Base-by-base conservation (phyloP, 352 stramenopile species). In the Blastocystis sp. region DNA sequence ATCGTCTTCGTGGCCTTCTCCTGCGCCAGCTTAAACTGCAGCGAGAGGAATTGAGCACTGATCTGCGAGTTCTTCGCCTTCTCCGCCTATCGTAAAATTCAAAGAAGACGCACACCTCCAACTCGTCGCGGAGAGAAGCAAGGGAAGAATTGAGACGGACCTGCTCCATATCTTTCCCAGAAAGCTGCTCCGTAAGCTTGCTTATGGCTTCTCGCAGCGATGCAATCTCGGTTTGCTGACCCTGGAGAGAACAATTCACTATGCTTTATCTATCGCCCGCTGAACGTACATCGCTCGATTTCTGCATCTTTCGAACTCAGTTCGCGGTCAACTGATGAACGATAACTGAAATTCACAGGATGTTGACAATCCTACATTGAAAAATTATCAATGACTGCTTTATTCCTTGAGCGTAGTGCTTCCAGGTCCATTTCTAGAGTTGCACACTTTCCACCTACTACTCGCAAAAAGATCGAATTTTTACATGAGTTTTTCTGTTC, bases 11-110 rank as follows among this genome's bases (percentile, higher is more conserved):
- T 47, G 1, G 47, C 54, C 53, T 85, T 85, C 30, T 85, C 73
- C 47, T 85, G 47, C 11, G 73, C 43, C 18, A 85, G 73, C 24
- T 85, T 85, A 26, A 85, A 66, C 26, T 85, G 73, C 11, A 85
- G 50, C 3, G 73, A 65, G 34, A 85, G 59, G 73, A 43, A 85
- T 65, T 85, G 73, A 0, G 73, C 65, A 26, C 47, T 85, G 73
- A 66, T 66, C 53, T 85, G 73, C 54, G 73, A 66, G 56, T 47
- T 85, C 43, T 66, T 65, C 16, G 73, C 53, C 20, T 41, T 59
- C 26, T 85, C 73, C 3, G 68, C 56, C 73, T 85, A 68, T 16
- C 24, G 0, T 78, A 55, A 7, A 18, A 50, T 55, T 5, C 47
- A 18, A 34, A 30, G 3, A 53, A 8, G 1, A 34, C 9, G 4